Percentiles rank a stretch among this genome's conserved stretches.
phyloP scores from a whole-genome alignment of 768 basidiomycete genomes.

The Sporobolomyces phaffii region DNA sequence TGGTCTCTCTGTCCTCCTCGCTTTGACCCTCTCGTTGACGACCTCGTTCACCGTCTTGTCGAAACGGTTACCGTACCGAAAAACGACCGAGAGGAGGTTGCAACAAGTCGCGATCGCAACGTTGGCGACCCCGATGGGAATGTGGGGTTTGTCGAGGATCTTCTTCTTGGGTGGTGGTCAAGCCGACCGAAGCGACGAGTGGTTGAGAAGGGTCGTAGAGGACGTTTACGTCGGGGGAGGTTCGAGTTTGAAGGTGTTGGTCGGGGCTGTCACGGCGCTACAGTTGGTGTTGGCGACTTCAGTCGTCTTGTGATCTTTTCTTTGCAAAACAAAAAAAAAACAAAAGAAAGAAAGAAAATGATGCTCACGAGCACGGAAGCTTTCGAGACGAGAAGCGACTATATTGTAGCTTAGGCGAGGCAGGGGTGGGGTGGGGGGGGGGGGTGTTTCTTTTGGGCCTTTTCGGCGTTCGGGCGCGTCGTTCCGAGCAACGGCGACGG shows the following conservation, averaged over 20 bases:
- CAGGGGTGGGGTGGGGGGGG: no score
- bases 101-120: constrained; percentile 44
- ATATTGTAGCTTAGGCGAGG: no score
- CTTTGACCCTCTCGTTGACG: constrained; percentile 61
- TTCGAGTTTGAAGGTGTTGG: constrained; percentile 62
- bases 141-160: constrained; percentile 52
- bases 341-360: no score
- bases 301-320: constrained; percentile 15
- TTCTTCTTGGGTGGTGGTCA: neutral
- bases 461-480: no score
- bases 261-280: constrained; percentile 51
- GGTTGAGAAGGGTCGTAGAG: constrained; percentile 38
- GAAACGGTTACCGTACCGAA: constrained; percentile 47
- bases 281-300: constrained; percentile 63
- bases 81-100: constrained; percentile 55
- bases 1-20: constrained; percentile 70
- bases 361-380: no score
- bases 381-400: no score
- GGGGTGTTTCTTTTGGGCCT: no score
- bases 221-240: constrained; percentile 72
- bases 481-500: no score
- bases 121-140: constrained; percentile 49
- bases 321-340: no score
- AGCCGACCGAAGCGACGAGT: constrained; percentile 2
- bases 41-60: constrained; percentile 48